Evolutionary conservation across 768 basidiomycete genomes (phyloP).

Genomic region (Rhizopogon roseolus): DNA sequence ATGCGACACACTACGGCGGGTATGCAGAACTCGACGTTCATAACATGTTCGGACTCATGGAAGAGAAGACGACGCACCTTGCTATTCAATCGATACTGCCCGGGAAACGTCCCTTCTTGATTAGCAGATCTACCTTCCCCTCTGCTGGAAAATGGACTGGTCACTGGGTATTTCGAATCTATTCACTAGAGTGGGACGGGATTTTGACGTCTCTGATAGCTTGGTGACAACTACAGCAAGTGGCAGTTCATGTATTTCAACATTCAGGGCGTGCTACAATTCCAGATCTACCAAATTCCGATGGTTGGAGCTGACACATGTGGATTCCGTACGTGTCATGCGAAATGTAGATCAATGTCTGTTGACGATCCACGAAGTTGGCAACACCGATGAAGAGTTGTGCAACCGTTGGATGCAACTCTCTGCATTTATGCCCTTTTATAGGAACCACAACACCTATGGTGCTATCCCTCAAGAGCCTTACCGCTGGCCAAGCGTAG

Average conservation of each 20-base stretch:
- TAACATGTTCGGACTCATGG: slow-evolving; percentile 70
- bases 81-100: slow-evolving; percentile 50
- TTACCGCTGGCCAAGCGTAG: slow-evolving; percentile 78
- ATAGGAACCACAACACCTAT: slow-evolving; percentile 68
- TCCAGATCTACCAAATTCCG: slow-evolving; percentile 80
- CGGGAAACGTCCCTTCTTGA: slow-evolving; percentile 65
- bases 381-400: slow-evolving; percentile 75
- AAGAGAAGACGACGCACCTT: slow-evolving; percentile 59
- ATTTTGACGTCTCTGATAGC: slow-evolving; percentile 26
- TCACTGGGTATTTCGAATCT: slow-evolving; percentile 48
- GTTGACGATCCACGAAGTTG: slow-evolving; percentile 15
- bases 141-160: slow-evolving; percentile 67
- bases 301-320: slow-evolving; percentile 77
- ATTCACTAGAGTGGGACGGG: background rate
- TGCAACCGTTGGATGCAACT: slow-evolving; percentile 86
- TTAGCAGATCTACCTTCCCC: slow-evolving; percentile 65
- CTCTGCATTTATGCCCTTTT: slow-evolving; percentile 80
- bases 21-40: slow-evolving; percentile 62
- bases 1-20: slow-evolving; percentile 65
- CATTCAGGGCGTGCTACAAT: slow-evolving; percentile 75
- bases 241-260: slow-evolving; percentile 70
- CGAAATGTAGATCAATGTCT: background rate
- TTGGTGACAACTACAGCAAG: slow-evolving; percentile 73
- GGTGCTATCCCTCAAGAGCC: slow-evolving; percentile 75
- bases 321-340: slow-evolving; percentile 21